Conservation (phyloP, 2,329 filamentous ascomycete genomes). For the Arthroderma sp. region DNA sequence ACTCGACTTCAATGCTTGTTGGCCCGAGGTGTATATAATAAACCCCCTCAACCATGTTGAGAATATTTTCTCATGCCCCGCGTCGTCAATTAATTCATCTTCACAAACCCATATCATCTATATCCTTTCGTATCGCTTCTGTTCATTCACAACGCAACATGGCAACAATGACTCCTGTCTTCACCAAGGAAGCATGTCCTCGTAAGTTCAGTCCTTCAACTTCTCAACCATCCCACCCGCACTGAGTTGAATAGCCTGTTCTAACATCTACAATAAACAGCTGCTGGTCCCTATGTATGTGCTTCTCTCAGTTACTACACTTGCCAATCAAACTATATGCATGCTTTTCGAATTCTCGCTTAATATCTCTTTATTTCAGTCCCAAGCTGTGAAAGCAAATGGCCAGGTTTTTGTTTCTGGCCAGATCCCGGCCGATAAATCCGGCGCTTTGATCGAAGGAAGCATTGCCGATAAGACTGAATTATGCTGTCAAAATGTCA, state of each 20-base stretch:
- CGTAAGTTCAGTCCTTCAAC: conserved; percentile 21
- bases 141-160: conserved; percentile 11
- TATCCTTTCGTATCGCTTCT: too few species aligned
- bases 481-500: conserved; percentile 64
- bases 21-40: too few species aligned
- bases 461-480: conserved; percentile 56
- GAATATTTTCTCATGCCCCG: too few species aligned
- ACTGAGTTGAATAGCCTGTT: too few species aligned
- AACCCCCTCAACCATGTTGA: too few species aligned
- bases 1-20: too few species aligned
- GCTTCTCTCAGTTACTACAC: neutral
- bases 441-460: conserved; percentile 48
- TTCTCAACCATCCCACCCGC: neutral
- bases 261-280: neutral
- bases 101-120: too few species aligned
- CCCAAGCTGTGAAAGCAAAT: conserved; percentile 53
- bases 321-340: conserved; percentile 2
- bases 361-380: conserved; percentile 18
- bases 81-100: too few species aligned
- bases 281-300: conserved; percentile 31
- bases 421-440: conserved; percentile 59
- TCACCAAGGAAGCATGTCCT: conserved; percentile 32
- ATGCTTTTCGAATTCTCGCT: conserved; percentile 3
- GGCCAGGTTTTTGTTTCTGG: conserved; percentile 59
- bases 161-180: conserved; percentile 28